phyloP scores from a whole-genome alignment of 2,329 filamentous ascomycete genomes.

The Stemphylium lycopersici region DNA sequence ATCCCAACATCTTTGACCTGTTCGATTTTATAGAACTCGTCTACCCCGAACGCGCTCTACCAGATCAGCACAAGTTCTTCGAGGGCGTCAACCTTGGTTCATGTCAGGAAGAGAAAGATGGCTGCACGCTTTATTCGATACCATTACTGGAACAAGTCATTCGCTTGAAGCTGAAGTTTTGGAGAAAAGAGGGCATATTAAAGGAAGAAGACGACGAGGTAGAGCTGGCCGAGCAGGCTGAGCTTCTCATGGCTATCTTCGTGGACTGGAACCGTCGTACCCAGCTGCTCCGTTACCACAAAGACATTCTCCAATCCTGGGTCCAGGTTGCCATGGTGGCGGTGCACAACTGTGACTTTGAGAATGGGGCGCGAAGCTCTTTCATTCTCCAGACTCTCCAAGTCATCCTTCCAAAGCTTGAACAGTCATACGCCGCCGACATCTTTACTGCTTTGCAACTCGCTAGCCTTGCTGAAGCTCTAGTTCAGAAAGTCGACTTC shows the following conservation, averaged over 20 bases:
- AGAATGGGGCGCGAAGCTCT: conserved; percentile 70
- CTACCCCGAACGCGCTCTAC: conserved; percentile 53
- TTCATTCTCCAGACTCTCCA: conserved; percentile 89
- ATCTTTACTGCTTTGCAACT: conserved; percentile 75
- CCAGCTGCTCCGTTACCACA: conserved; percentile 62
- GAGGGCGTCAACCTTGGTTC: conserved; percentile 69
- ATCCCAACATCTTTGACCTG: conserved; percentile 84
- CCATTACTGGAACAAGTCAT: conserved; percentile 76
- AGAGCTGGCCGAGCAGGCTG: conserved; percentile 57
- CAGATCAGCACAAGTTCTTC: conserved; percentile 66
- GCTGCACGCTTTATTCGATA: conserved; percentile 68
- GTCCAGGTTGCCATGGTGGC: conserved; percentile 82
- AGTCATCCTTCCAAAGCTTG: conserved; percentile 84
- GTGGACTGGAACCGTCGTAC: conserved; percentile 67
- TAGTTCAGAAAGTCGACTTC: conserved; percentile 75
- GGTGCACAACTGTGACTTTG: conserved; percentile 81
- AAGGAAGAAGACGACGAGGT: conserved; percentile 44
- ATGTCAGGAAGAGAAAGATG: conserved; percentile 65
- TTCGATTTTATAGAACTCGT: conserved; percentile 85
- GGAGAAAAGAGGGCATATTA: conserved; percentile 52
- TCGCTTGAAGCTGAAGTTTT: conserved; percentile 69
- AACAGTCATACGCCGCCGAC: conserved; percentile 73
- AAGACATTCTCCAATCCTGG: conserved; percentile 80
- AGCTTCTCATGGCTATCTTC: conserved; percentile 63
- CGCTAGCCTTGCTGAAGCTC: conserved; percentile 73